A percentile compares a stretch with the other conserved stretches of the same genome.
Evolutionary conservation across 306 rosid genomes (phyloP).

Genomic region (Gynostemma pentaphyllum): DNA sequence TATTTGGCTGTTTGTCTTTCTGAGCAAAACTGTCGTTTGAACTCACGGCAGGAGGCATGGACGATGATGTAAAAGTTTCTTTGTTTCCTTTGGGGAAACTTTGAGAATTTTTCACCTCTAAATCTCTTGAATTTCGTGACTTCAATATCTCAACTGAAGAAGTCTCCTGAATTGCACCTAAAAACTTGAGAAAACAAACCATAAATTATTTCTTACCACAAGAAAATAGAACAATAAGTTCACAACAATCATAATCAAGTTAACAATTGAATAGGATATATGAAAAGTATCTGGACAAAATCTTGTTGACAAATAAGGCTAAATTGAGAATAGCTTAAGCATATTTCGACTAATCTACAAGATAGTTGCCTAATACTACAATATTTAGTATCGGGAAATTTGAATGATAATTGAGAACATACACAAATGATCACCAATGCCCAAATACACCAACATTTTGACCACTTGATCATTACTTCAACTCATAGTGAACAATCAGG

Average conservation of each 20-base stretch:
- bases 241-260: neutral
- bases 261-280: neutral
- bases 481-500: too few relatives aligned
- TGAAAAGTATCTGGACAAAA: neutral
- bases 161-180: slow-evolving; percentile 42
- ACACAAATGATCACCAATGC: too few relatives aligned
- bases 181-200: slow-evolving; percentile 25
- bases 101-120: slow-evolving; percentile 16
- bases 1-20: slow-evolving; percentile 26
- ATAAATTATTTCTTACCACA: neutral
- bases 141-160: slow-evolving; percentile 30
- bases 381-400: too few relatives aligned
- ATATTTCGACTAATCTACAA: too few relatives aligned
- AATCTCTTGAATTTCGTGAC: slow-evolving; percentile 22
- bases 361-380: too few relatives aligned
- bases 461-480: too few relatives aligned
- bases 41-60: slow-evolving; percentile 18
- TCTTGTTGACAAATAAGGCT: too few relatives aligned
- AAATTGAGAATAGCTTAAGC: too few relatives aligned
- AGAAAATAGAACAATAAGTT: neutral
- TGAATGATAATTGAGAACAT: too few relatives aligned
- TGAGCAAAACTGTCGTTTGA: slow-evolving; percentile 24
- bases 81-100: slow-evolving; percentile 17
- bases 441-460: too few relatives aligned
- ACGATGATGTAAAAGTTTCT: slow-evolving; percentile 11